Conservation (phyloP, 169 alveolate genomes). For the Plasmodium vivax region DNA sequence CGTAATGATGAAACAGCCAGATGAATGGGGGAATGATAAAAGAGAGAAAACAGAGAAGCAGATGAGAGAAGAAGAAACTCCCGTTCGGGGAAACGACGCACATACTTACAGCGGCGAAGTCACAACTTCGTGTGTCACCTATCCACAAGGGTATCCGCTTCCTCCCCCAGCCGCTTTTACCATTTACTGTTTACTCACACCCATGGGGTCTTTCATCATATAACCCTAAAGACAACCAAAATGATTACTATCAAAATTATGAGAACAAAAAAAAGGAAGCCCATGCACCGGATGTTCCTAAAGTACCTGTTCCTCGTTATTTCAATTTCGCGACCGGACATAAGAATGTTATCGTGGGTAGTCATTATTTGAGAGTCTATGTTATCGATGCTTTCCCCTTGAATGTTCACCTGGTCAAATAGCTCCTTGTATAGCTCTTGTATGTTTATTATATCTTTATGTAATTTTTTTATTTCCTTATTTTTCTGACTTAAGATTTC, state of each 20-base stretch:
- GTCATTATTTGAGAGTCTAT: conserved; percentile 67
- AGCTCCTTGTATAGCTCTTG: conserved; percentile 68
- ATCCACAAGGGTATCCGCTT: background rate
- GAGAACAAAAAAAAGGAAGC: conserved; percentile 17
- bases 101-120: background rate
- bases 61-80: background rate
- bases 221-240: conserved; percentile 49
- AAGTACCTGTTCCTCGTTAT: conserved; percentile 66
- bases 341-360: conserved; percentile 57
- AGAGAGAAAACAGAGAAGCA: background rate
- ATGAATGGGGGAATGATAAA: background rate
- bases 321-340: conserved; percentile 68
- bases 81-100: background rate
- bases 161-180: background rate
- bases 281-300: conserved; percentile 41
- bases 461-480: conserved; percentile 73
- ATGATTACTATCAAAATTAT: conserved; percentile 38
- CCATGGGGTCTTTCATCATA: background rate
- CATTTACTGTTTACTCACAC: background rate
- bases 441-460: conserved; percentile 63
- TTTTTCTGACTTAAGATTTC: conserved; percentile 70
- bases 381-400: conserved; percentile 67
- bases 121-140: background rate
- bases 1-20: background rate
- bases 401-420: conserved; percentile 65